Evolutionary conservation across 441 rosid species (phyloP).

Genomic region (Erodium chrysanthum): DNA sequence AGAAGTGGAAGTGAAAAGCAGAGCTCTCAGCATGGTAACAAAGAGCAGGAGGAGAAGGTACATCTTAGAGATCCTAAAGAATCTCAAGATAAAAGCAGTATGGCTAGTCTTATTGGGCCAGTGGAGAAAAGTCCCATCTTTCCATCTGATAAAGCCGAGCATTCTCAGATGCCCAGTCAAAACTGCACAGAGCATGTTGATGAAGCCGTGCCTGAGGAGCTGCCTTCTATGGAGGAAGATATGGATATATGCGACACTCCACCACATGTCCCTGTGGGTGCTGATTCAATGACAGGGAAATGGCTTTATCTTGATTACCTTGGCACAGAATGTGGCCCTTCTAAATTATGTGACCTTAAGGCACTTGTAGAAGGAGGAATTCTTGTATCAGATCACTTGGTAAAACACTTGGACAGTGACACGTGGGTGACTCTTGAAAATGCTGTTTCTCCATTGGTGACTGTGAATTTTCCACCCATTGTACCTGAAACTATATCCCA

Average conservation of each 20-base stretch:
- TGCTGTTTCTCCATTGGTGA: constrained; percentile 75
- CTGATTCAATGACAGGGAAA: constrained; percentile 59
- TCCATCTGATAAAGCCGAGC: constrained; percentile 46
- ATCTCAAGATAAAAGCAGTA: constrained; percentile 40
- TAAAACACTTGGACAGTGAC: constrained; percentile 71
- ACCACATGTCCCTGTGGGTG: constrained; percentile 60
- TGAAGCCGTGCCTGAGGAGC: constrained; percentile 55
- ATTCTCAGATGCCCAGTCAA: constrained; percentile 32
- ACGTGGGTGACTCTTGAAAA: constrained; percentile 96
- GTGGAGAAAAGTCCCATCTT: constrained; percentile 41
- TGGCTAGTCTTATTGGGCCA: constrained; percentile 23
- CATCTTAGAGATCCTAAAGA: constrained; percentile 47
- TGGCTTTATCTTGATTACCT: constrained; percentile 92
- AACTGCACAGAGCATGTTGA: constrained; percentile 36
- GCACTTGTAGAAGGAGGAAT: constrained; percentile 69
- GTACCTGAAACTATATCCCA: constrained; percentile 65
- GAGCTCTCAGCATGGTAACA: constrained; percentile 35
- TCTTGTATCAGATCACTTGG: constrained; percentile 79
- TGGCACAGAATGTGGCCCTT: constrained; percentile 85
- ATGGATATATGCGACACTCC: constrained; percentile 99
- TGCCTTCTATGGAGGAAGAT: constrained; percentile 97
- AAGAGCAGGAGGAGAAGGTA: constrained; percentile 51
- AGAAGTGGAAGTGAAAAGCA: constrained; percentile 57
- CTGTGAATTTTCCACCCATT: constrained; percentile 48
- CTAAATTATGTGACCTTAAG: constrained; percentile 68